Conservation (phyloP, 1,284 basidiomycete genomes). For the Cutaneotrichosporon spelunceum region DNA sequence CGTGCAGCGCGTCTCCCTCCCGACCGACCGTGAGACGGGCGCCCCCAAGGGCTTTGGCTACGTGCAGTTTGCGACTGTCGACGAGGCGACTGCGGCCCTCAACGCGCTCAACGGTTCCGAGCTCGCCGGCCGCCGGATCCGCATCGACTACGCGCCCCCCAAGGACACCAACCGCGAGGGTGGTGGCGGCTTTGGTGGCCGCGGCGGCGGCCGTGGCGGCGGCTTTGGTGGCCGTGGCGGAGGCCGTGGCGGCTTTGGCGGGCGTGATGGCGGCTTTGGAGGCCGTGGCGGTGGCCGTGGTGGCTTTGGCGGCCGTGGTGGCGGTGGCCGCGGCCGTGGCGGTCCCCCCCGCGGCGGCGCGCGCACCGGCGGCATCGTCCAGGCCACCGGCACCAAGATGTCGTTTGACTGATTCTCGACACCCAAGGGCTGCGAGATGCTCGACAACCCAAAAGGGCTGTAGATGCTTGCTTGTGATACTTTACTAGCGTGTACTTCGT, state of each 20-base stretch:
- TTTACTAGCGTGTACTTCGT: neutral
- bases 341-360: slow-evolving; percentile 52
- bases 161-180: slow-evolving; percentile 58
- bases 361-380: slow-evolving; percentile 69
- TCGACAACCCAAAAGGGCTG: slow-evolving; percentile 7
- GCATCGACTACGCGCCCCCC: slow-evolving; percentile 88
- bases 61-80: slow-evolving; percentile 83
- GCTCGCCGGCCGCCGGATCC: slow-evolving; percentile 74
- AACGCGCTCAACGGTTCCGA: slow-evolving; percentile 67
- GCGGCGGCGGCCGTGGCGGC: slow-evolving; percentile 54
- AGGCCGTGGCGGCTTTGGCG: slow-evolving; percentile 35
- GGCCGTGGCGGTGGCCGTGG: slow-evolving; percentile 47
- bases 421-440: no score
- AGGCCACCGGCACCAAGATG: slow-evolving; percentile 75
- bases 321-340: slow-evolving; percentile 52
- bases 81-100: slow-evolving; percentile 76
- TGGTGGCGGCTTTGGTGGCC: slow-evolving; percentile 51
- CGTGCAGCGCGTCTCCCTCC: slow-evolving; percentile 82
- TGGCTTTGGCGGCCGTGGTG: slow-evolving; percentile 29
- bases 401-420: slow-evolving; percentile 60
- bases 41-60: slow-evolving; percentile 95
- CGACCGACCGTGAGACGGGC: slow-evolving; percentile 89
- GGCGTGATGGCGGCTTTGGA: slow-evolving; percentile 48
- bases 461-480: neutral
- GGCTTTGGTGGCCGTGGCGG: slow-evolving; percentile 44